Base-by-base conservation (phyloP, 768 basidiomycete genomes). In the Lactarius vividus region DNA sequence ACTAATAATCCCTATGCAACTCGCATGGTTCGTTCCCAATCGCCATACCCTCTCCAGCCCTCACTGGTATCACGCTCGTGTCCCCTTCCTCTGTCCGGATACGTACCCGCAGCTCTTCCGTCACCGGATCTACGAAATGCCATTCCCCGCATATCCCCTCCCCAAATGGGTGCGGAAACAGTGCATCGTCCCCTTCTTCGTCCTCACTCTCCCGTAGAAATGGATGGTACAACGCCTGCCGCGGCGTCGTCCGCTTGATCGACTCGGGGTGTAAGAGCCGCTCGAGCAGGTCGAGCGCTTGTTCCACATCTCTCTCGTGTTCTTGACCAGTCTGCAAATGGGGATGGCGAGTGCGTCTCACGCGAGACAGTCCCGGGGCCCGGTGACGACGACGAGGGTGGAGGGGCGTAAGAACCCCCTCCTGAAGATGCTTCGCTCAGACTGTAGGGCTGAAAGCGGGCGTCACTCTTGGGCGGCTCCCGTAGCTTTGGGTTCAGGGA, bases 241-340 rank as follows among this genome's bases (percentile, higher is more conserved):
- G 81, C 3, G 96, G 92, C 4, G 92, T 94, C 62, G 88, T 83
- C 26, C 96, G 85, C 61, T 84, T 85, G 26, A 86, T 88, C 8
- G 88, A 86, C 72, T 95, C 92, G 1, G 91, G 86, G 46, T 90
- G 82, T 73, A 99, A 81, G 23, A 93, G 76, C 59, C 80, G 77
- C 65, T 88, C 87, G 40, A 95, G 82, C 15, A 99, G 81, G 71
- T 89, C 87, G 52, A 98, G 81, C 1, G 89, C 93, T 33, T 78
- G 69, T 62, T 84, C 85, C 57, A 96, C 77, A 39, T 89, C 85
- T 20, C 75, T 74, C 44, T 77, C 77, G 67, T 88, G 84, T 16
- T 73, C 74, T 62, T 79, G 78, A 26, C 78, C 55, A n/a, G 26
- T 75, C 74, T 39, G 75, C 72, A 3, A 75, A 76, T 37, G 74